Evolutionary conservation across 345 rosid genomes (phyloP), one percentile per base, ranked within the genome.

Genomic region (Xanthoceras sorbifolium): DNA sequence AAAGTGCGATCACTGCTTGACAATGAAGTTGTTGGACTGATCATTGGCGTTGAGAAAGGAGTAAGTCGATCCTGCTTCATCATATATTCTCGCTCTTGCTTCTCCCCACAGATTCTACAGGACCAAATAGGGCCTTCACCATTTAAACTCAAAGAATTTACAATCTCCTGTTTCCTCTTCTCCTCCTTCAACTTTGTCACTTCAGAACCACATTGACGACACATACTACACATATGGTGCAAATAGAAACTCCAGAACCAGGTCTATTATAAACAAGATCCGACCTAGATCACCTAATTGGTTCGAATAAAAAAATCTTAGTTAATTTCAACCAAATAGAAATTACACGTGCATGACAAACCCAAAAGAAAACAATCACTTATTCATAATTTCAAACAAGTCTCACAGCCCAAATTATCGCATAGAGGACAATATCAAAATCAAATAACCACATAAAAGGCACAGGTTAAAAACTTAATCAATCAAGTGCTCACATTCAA

Each of bases 11-110:
- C 94, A 63, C 84, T 86, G 74, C 84, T 86, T 6, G 93, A 88
- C 63, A 90, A 80, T 0, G 93, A 90, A 78, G 84, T 77, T 52
- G 93, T 57, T 28, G 95, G 91, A 81, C 90, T 88, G 82, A 87
- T 89, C 78, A 84, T 77, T 34, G 89, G 87, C 17, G 83, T 79
- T 71, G 75, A 65, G 46, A 29, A 76, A 10, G 76, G 80, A 81
- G 77, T 84, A 63, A 28, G 36, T 36, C 72, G 78, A 65, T 80
- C 84, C 17, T 29, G 76, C 73, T 79, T 86, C 34, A 65, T 86
- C 34, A 65, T 26, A 48, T 52, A 74, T 54, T 78, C 83, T 71
- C 63, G 64, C 54, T 77, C 82, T n/a, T 69, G 83, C 85, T 78
- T 87, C 83, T 87, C 90, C 55, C 79, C 83, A 76, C 91, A 92